A percentile compares a stretch with the other conserved stretches of the same genome.
Evolutionary conservation across 2,329 filamentous ascomycete species (phyloP).

Genomic region (Ramularia endophylla): DNA sequence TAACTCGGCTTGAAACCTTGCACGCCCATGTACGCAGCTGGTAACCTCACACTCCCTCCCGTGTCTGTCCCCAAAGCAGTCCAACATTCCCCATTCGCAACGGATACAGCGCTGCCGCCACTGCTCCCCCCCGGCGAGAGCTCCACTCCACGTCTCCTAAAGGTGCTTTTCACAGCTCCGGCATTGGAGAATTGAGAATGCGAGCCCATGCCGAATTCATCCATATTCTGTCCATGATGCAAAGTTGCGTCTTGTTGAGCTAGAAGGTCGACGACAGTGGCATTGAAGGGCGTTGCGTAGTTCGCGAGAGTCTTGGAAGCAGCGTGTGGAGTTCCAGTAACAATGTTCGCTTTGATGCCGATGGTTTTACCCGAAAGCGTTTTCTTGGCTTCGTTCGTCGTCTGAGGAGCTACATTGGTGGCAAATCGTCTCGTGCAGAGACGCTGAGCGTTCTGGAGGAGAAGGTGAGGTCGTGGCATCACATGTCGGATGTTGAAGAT

Average conservation of each 20-base stretch:
- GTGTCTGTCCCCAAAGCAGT: slow-evolving; percentile 88
- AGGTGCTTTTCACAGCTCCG: slow-evolving; percentile 56
- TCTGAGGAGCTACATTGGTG: slow-evolving; percentile 1
- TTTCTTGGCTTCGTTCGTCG: background rate
- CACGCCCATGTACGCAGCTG: slow-evolving; percentile 77
- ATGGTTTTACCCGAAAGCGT: slow-evolving; percentile 32
- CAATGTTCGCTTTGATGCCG: slow-evolving; percentile 49
- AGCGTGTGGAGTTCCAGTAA: slow-evolving; percentile 63
- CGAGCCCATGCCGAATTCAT: slow-evolving; percentile 95
- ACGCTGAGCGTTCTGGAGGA: slow-evolving; percentile 12
- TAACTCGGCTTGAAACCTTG: slow-evolving; percentile 91
- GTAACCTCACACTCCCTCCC: slow-evolving; percentile 79
- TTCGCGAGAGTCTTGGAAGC: slow-evolving; percentile 64
- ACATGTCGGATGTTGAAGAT: slow-evolving; percentile 9
- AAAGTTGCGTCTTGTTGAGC: slow-evolving; percentile 55
- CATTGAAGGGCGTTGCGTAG: slow-evolving; percentile 72
- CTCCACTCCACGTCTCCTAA: slow-evolving; percentile 28
- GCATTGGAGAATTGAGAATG: slow-evolving; percentile 65
- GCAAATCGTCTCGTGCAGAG: slow-evolving; percentile 7
- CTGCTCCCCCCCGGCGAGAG: slow-evolving; percentile 82
- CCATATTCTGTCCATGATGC: slow-evolving; percentile 78
- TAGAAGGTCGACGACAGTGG: slow-evolving; percentile 69
- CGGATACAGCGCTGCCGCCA: slow-evolving; percentile 84
- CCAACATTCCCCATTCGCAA: slow-evolving; percentile 58
- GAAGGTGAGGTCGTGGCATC: slow-evolving; percentile 17